Evolutionary conservation across 108 stramenopile genomes (phyloP), one percentile per base, ranked within the genome.

Genomic region (Cyclotella baltica): DNA sequence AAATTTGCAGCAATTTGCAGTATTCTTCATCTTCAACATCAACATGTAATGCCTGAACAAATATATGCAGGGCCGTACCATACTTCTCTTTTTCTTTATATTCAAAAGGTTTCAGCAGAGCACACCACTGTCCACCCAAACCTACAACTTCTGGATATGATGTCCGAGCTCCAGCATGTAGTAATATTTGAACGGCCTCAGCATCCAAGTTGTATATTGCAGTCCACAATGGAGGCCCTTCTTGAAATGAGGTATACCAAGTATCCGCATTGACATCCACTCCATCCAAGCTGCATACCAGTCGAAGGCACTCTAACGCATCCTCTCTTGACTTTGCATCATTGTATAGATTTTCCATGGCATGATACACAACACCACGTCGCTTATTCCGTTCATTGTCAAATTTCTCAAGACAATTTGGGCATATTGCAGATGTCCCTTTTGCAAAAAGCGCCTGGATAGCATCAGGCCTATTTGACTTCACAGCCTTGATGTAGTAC

Each of bases 231-330:
- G 65, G 65, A 11, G 65, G 65, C 11, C 65, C 65, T 13, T 23
- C 65, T 4, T 67, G 43, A 47, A 47, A 40, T 4, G 35, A 13
- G 5, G 65, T 67, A 20, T 47, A 67, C 65, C 65, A 67, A 13
- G 65, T 67, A 36, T 67, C 65, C 13, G 65, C 65, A 67, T 67
- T 67, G 4, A 67, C 65, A 47, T 67, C 65, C 3, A 67, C 65
- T 6, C 65, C 65, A 67, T 47, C 65, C 22, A 67, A 36, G n/a
- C 65, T 67, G n/a, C 65, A 67, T 13, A 67, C 65, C 15, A 67
- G 46, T 15, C 23, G 38, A 43, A 67, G 65, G 22, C 65, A 67
- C 46, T 40, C 65, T 4, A 67, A 16, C 3, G 65, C 65, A 43
- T 67, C 38, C 5, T 9, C 10, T 25, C 65, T 52, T n/a, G 51